Evolutionary conservation across 1,139 yeast species (phyloP).

Genomic region (Geotrichum restrictum): DNA sequence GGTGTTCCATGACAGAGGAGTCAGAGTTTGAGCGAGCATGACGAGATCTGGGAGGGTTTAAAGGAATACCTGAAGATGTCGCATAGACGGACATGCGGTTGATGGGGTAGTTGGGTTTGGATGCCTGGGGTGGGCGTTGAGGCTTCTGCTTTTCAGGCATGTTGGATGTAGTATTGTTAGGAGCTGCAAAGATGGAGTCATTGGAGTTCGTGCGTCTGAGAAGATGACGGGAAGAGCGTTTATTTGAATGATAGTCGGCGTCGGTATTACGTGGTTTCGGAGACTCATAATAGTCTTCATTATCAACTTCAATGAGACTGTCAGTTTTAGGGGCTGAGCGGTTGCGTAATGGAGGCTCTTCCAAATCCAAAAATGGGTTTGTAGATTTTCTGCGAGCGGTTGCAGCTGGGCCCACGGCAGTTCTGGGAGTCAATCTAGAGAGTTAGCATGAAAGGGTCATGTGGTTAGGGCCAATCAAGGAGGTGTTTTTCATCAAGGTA

Average conservation of each 20-base stretch:
- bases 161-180: constrained; percentile 4
- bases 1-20: constrained; percentile 30
- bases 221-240: constrained; percentile 9
- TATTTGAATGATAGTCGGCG: background rate
- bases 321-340: constrained; percentile 8
- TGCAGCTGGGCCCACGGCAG: constrained; percentile 14
- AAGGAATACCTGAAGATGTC: background rate
- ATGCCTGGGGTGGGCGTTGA: constrained; percentile 5
- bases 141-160: constrained; percentile 6
- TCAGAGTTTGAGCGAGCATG: constrained; percentile 31
- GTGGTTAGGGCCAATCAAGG: constrained; percentile 7
- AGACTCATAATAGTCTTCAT: background rate
- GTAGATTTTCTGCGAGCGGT: constrained; percentile 16
- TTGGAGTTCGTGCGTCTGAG: constrained; percentile 18
- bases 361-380: constrained; percentile 20
- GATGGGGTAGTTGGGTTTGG: constrained; percentile 9
- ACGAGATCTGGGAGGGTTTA: constrained; percentile 9
- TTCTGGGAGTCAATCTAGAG: constrained; percentile 10
- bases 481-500: constrained; percentile 1
- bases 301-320: constrained; percentile 8
- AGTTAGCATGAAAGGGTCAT: background rate
- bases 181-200: constrained; percentile 20
- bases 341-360: constrained; percentile 10
- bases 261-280: background rate
- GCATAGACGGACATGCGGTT: constrained; percentile 7